Conservation (phyloP, 2,329 filamentous ascomycete genomes). For the Juglanconis oblonga region DNA sequence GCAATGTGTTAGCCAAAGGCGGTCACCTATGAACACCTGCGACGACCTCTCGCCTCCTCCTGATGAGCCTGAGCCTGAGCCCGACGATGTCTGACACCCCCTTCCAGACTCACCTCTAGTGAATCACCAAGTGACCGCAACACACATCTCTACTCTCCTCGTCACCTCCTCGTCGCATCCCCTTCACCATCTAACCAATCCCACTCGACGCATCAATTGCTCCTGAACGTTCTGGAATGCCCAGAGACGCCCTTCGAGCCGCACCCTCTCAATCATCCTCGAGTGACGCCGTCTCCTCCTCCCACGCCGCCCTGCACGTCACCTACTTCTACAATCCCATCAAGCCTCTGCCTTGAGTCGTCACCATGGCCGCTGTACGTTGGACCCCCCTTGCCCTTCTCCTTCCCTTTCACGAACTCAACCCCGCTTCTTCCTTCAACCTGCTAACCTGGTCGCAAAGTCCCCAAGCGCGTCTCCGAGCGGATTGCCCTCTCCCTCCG, state of each 20-base stretch:
- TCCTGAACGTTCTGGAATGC: constrained; percentile 13
- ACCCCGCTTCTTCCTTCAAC: neutral
- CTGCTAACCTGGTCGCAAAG: constrained; percentile 13
- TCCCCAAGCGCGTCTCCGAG: constrained; percentile 9
- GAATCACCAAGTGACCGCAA: neutral
- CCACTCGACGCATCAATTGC: neutral
- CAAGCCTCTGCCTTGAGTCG: constrained; percentile 3
- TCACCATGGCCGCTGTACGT: constrained; percentile 38
- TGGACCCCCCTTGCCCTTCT: constrained; percentile 12
- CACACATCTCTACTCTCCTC: neutral
- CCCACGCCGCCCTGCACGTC: constrained; percentile 3
- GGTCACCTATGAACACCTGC: constrained; percentile 10
- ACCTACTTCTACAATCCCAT: constrained; percentile 4
- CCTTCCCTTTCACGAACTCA: neutral
- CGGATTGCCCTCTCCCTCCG: constrained; percentile 4
- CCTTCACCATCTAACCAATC: neutral
- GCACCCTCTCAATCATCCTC: neutral
- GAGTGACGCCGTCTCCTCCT: constrained; percentile 7
- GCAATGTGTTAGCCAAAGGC: constrained; percentile 1
- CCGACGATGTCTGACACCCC: constrained; percentile 16
- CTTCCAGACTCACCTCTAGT: constrained; percentile 9
- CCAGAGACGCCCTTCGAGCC: neutral
- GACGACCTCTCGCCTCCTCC: constrained; percentile 5
- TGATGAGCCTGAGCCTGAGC: neutral
- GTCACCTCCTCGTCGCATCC: neutral